A percentile compares a stretch with the other conserved stretches of the same genome.
Conservation (phyloP, 306 rosid genomes). For the Ormosia semicastrata region DNA sequence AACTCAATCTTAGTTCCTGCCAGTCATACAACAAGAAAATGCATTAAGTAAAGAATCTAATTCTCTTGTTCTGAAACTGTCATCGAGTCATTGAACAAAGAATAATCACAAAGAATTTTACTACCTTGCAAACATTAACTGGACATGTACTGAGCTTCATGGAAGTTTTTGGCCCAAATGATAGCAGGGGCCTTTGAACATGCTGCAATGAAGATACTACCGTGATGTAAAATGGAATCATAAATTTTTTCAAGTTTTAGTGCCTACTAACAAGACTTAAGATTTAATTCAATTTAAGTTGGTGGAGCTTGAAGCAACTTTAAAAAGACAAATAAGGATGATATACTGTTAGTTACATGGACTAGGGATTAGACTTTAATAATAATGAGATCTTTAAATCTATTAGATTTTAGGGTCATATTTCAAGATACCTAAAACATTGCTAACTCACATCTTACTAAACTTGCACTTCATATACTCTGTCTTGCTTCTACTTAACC, state of each 20-base stretch:
- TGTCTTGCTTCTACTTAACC: background rate
- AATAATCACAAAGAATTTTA: constrained; percentile 23
- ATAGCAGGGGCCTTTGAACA: constrained; percentile 86
- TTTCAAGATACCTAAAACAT: background rate
- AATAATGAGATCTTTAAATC: background rate
- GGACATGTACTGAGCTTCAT: constrained; percentile 87
- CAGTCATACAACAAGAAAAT: constrained; percentile 28
- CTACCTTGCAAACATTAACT: constrained; percentile 82
- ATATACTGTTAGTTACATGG: background rate
- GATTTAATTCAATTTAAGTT: constrained; percentile 5
- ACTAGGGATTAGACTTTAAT: background rate
- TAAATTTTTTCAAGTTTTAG: constrained; percentile 14
- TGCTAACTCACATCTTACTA: no score
- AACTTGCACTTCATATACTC: background rate
- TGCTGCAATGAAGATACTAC: constrained; percentile 59
- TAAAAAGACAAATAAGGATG: background rate
- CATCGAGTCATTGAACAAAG: constrained; percentile 11
- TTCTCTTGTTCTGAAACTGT: background rate
- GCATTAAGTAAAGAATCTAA: background rate
- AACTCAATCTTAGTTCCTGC: constrained; percentile 87
- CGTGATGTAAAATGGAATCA: constrained; percentile 12
- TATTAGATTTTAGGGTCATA: background rate
- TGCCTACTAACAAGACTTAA: background rate
- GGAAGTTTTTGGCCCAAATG: constrained; percentile 93
- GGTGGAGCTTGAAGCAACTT: constrained; percentile 6